These are phyloP conservation scores for Botryotinia convoluta DNA, from an alignment of 2,329 filamentous ascomycete species.

Conservation along the genomic window DNA sequence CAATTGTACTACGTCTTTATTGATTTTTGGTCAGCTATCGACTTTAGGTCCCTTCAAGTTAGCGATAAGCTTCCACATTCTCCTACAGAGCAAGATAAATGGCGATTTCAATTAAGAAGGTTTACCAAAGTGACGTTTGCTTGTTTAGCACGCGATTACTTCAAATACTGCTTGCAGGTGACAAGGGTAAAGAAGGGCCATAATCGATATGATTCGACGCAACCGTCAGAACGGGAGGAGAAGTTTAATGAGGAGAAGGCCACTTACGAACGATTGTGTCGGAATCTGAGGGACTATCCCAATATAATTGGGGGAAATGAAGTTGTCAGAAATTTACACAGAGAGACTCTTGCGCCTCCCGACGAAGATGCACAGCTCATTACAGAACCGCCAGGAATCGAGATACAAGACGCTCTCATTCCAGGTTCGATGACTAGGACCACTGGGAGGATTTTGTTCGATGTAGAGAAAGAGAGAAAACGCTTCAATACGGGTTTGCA, in stretches of 20 bases:
- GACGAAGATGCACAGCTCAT: background rate
- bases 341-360: background rate
- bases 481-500: background rate
- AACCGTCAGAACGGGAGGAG: background rate
- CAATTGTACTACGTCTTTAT: background rate
- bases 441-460: background rate
- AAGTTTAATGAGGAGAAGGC: background rate
- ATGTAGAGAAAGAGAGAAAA: background rate
- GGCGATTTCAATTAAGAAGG: background rate
- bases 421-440: background rate
- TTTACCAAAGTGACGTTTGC: constrained; percentile 3
- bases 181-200: background rate
- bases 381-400: background rate
- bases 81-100: background rate
- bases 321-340: background rate
- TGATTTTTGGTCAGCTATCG: background rate
- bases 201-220: background rate
- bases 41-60: background rate
- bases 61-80: background rate
- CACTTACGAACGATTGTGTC: background rate
- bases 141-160: background rate
- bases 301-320: background rate
- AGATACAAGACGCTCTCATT: background rate
- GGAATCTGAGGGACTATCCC: background rate
- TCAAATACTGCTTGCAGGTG: background rate